Percentiles rank a stretch among this genome's conserved stretches.
These are phyloP conservation scores for Berkeleyomyces rouxiae DNA, from an alignment of 2,329 filamentous ascomycete genomes.

Conservation along the genomic window DNA sequence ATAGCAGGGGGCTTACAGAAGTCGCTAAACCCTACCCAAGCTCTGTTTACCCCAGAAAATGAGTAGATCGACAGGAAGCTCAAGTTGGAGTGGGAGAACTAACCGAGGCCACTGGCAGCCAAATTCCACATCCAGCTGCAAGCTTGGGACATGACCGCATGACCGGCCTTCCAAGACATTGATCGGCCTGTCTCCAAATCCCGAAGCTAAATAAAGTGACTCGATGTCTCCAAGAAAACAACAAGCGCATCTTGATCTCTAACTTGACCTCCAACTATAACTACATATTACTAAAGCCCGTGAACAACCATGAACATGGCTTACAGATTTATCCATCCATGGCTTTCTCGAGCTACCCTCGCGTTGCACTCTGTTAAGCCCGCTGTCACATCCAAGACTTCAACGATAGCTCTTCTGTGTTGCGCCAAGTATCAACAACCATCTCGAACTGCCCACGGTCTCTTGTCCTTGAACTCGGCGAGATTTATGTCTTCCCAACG, in stretches of 20 bases:
- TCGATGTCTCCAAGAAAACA: neutral
- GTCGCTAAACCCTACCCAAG: neutral
- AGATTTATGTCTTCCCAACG: constrained; percentile 11
- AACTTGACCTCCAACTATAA: neutral
- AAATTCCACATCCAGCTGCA: no score
- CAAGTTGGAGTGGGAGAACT: neutral
- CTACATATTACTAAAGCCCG: neutral
- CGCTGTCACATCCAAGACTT: neutral
- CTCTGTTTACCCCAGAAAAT: neutral
- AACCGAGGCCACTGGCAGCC: neutral
- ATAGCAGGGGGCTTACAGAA: no score
- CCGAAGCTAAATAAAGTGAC: neutral
- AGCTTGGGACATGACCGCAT: neutral
- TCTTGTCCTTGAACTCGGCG: constrained; percentile 3
- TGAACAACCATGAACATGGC: neutral
- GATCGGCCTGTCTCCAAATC: neutral
- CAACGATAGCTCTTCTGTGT: neutral
- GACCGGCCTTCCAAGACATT: neutral
- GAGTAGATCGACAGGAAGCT: no score
- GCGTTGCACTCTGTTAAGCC: neutral
- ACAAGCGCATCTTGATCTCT: neutral
- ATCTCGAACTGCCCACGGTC: neutral
- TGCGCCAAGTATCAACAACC: neutral
- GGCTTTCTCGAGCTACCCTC: neutral
- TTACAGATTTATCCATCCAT: neutral